Base-by-base conservation (phyloP, 257 asterid species). In the Catharanthus roseus region DNA sequence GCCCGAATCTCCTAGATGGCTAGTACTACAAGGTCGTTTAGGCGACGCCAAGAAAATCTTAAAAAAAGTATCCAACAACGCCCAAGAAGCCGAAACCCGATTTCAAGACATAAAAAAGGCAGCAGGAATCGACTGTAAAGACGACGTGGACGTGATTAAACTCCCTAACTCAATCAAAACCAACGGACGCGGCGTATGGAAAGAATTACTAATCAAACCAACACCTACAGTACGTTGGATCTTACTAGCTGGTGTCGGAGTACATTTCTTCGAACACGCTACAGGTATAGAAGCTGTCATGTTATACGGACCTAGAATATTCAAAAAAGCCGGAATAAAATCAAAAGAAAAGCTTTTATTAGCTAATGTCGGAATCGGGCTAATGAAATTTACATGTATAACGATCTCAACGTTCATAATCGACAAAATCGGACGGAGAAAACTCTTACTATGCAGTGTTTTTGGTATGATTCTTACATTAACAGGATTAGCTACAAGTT, bases 1-100 rank as follows among this genome's bases (percentile, higher is more conserved):
- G 95, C 96, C 96, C 1, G 96, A 90, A 76, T 90, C 96, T 1
- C 96, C 96, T 1, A 82, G 95, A 76, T 90, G 96, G 95, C 85
- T 90, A 5, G 65, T 88, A 5, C 72, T 79, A 89, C 80, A 79
- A 53, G 93, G 93, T 21, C 77, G 88, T 0, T 4, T 86, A 3
- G 85, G 81, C 0, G 93, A 85, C 10, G 96, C 95, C 13, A 84
- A 75, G 85, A 74, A 75, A 51, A 79, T 86, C 9, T 16, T 90
- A 57, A 36, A 72, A 12, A 84, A 80, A 60, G 89, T 88, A 0
- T 88, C 86, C 0, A 80, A 88, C 8, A 77, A 75, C 4, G 64
- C 65, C 1, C 72, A 75, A 50, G 96, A 88, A 63, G 96, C 95
- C 0, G 85, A 88, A 31, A 57, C 60, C 2, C 77, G 96, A 31